A percentile compares a stretch with the other conserved stretches of the same genome.
phyloP scores from a whole-genome alignment of 2,329 filamentous ascomycete genomes.

The Pyricularia grisea region DNA sequence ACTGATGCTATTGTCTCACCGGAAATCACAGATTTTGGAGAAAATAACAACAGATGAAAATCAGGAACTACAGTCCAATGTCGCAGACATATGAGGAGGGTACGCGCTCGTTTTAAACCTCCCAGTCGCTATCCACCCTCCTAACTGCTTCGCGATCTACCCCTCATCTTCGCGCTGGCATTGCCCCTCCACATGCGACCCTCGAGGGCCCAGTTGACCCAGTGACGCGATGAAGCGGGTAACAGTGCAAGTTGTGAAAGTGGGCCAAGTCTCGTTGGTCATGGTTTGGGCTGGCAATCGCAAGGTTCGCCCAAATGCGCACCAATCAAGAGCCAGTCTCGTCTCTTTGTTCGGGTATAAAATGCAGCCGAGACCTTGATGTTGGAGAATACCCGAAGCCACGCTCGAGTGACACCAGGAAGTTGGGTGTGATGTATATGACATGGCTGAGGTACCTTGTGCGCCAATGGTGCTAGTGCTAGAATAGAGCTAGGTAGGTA shows the following conservation, averaged over 20 bases:
- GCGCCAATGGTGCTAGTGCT: too few relatives aligned
- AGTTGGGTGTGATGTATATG: too few relatives aligned
- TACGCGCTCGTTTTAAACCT: background rate
- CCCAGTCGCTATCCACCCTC: background rate
- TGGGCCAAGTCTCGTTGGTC: background rate
- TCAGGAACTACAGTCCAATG: background rate
- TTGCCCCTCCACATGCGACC: background rate
- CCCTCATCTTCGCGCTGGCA: background rate
- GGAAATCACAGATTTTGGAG: background rate
- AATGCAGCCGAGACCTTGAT: background rate
- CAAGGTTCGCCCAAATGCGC: background rate
- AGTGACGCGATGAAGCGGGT: background rate
- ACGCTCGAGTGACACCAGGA: background rate
- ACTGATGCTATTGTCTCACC: background rate
- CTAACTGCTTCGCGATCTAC: background rate
- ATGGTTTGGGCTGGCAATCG: background rate
- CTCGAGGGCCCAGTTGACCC: background rate
- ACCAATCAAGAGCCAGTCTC: background rate
- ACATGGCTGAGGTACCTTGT: too few relatives aligned
- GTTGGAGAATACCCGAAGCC: background rate
- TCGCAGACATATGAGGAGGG: background rate
- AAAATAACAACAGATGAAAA: background rate
- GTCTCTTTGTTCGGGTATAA: background rate
- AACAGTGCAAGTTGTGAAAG: background rate
- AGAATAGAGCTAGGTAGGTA: too few relatives aligned